phyloP scores from a whole-genome alignment of 345 rosid species.

The Acer negundo region DNA sequence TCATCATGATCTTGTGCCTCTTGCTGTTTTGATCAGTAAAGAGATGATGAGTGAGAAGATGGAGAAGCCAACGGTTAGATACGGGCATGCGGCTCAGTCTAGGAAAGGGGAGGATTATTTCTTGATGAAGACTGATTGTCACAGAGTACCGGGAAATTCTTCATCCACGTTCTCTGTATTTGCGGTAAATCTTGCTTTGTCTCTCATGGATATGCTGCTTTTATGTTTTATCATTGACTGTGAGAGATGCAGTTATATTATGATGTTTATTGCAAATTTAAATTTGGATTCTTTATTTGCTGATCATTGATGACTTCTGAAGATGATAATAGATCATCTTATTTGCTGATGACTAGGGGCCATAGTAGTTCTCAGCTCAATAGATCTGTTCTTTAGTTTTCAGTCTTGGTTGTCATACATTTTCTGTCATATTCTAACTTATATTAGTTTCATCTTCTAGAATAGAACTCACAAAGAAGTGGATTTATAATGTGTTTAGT shows the following conservation, averaged over 20 bases:
- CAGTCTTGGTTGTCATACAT: background rate
- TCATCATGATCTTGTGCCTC: conserved; percentile 68
- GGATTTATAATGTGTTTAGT: background rate
- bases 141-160: conserved; percentile 62
- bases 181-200: conserved; percentile 48
- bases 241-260: background rate
- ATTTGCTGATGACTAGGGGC: conserved; percentile 2
- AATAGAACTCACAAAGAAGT: background rate
- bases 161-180: conserved; percentile 72
- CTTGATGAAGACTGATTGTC: conserved; percentile 68
- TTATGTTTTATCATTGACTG: background rate
- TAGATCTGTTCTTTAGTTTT: background rate
- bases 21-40: conserved; percentile 70
- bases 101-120: conserved; percentile 89
- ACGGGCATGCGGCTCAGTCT: conserved; percentile 77
- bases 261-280: background rate
- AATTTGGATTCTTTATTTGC: background rate
- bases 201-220: background rate
- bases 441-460: background rate
- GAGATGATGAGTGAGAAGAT: conserved; percentile 71
- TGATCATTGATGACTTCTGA: background rate
- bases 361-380: background rate
- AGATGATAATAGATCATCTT: background rate
- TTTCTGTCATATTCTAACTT: background rate
- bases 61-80: conserved; percentile 75